Base-by-base conservation (phyloP, 2,329 filamentous ascomycete species). In the Ophiostoma sp. region DNA sequence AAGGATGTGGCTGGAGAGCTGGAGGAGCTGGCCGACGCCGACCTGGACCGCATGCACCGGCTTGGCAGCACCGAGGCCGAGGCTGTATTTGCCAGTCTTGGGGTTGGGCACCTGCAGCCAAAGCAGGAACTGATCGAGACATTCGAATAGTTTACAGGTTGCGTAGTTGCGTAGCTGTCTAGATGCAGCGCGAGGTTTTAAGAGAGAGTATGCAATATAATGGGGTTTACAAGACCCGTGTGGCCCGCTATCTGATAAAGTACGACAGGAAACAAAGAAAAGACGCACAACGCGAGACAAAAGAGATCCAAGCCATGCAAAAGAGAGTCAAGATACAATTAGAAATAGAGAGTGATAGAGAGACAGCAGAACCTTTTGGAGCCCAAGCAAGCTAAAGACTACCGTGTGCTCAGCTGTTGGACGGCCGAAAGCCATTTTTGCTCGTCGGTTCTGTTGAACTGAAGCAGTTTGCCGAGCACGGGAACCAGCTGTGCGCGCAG, bases 381-480 rank as follows among this genome's bases (percentile, higher is more conserved):
- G 52, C 10, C 10, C 8, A 4, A 4, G 1, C 52, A 6, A 6
- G 27, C 23, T 41, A n/a, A 3, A 44, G 35, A 44, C 39, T 54
- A 74, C 36, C 73, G 69, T 1, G 71, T 60, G 31, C 11, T 68
- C 48, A 84, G 80, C 69, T 85, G 82, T 72, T 86, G 83, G 20
- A 96, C 89, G 2, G 90, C 93, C 23, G 89, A 86, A 79, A 90
- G 87, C 92, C 93, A 96, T 79, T 92, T 94, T 79, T 95, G 89
- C 80, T 95, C 91, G 75, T 97, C 93, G 39, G 79, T 75, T 72
- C 84, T 85, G 67, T 93, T 89, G 80, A 94, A 93, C 73, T 88
- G 87, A 76, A 95, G 80, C 77, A 94, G 80, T 84, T 91, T 89
- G 39, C 89, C 89, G 75, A 95, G 78, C 44, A 94, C 91, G 0